Conservation (phyloP, 805 yeast genomes). For the Citeromyces matritensis region DNA sequence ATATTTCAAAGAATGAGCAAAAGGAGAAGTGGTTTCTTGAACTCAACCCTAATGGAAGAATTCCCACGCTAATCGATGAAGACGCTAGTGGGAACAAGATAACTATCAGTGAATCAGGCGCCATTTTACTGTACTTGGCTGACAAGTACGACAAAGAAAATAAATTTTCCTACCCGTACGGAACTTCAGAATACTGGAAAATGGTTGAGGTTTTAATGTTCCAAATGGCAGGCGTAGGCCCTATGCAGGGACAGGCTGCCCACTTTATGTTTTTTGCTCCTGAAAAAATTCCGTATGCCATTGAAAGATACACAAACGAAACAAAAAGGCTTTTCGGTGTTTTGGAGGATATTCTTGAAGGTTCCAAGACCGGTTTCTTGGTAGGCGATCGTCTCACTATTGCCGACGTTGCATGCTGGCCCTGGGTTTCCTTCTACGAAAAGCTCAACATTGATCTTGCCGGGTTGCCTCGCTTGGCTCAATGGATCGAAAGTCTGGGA, state of each 20-base stretch:
- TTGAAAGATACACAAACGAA: constrained; percentile 33
- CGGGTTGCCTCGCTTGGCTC: constrained; percentile 21
- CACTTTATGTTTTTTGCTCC: constrained; percentile 29
- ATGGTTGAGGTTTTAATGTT: constrained; percentile 37
- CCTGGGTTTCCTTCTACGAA: constrained; percentile 22
- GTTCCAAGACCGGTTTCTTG: constrained; percentile 30
- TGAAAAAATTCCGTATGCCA: constrained; percentile 39
- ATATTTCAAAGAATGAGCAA: constrained; percentile 25
- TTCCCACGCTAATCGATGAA: constrained; percentile 35
- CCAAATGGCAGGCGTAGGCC: constrained; percentile 46
- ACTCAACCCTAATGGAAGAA: constrained; percentile 47
- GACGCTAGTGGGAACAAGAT: constrained; percentile 23
- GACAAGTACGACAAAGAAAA: constrained; percentile 44
- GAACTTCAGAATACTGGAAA: constrained; percentile 29
- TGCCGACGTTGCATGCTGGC: constrained; percentile 38
- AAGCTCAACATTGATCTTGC: constrained; percentile 15
- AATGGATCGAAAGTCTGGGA: constrained; percentile 22
- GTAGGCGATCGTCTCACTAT: constrained; percentile 45
- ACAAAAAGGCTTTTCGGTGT: constrained; percentile 39
- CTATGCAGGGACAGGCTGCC: constrained; percentile 46
- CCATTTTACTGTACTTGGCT: constrained; percentile 42
- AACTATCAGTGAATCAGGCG: constrained; percentile 42
- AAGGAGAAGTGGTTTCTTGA: constrained; percentile 42
- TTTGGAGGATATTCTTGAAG: constrained; percentile 29
- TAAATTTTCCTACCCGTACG: constrained; percentile 23